These are phyloP conservation scores for Dactylella cylindrospora DNA, from an alignment of 2,329 filamentous ascomycete species.

Conservation along the genomic window DNA sequence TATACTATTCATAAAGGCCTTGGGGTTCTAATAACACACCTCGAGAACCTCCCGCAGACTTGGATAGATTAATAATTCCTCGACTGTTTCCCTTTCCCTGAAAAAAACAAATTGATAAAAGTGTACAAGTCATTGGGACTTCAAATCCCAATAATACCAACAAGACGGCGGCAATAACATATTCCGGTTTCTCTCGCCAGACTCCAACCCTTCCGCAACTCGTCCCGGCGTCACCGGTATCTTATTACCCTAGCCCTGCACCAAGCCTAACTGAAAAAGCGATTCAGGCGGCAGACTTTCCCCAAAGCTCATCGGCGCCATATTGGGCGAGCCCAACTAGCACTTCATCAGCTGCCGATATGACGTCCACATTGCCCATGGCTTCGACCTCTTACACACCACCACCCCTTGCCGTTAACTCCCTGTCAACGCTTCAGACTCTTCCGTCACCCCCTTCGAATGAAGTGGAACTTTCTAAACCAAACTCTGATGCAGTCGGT, in stretches of 20 bases:
- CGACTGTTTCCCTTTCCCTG: too few relatives aligned
- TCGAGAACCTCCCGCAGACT: too few relatives aligned
- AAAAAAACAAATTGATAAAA: too few relatives aligned
- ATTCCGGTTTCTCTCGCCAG: conserved; percentile 38
- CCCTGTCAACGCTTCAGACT: conserved; percentile 29
- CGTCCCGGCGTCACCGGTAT: conserved; percentile 40
- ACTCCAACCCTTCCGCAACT: conserved; percentile 37
- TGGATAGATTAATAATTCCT: too few relatives aligned
- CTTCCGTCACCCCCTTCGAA: conserved; percentile 39
- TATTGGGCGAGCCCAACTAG: conserved; percentile 20
- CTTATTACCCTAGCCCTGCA: conserved; percentile 39
- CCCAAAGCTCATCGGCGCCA: conserved; percentile 7
- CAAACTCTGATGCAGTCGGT: neutral
- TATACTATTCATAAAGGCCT: too few relatives aligned
- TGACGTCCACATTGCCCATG: conserved; percentile 34
- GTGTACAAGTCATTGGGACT: conserved; percentile 41
- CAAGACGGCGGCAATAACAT: conserved; percentile 42
- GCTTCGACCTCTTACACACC: conserved; percentile 29
- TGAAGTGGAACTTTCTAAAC: conserved; percentile 39
- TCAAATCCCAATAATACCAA: conserved; percentile 39
- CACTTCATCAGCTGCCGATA: conserved; percentile 13
- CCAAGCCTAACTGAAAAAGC: conserved; percentile 35
- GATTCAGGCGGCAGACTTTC: conserved; percentile 23
- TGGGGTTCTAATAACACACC: too few relatives aligned
- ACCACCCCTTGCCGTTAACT: conserved; percentile 22